A percentile compares a stretch with the other conserved stretches of the same genome.
These are phyloP conservation scores for Prunella vulgaris DNA, from an alignment of 257 asterid species.

Conservation along the genomic window DNA sequence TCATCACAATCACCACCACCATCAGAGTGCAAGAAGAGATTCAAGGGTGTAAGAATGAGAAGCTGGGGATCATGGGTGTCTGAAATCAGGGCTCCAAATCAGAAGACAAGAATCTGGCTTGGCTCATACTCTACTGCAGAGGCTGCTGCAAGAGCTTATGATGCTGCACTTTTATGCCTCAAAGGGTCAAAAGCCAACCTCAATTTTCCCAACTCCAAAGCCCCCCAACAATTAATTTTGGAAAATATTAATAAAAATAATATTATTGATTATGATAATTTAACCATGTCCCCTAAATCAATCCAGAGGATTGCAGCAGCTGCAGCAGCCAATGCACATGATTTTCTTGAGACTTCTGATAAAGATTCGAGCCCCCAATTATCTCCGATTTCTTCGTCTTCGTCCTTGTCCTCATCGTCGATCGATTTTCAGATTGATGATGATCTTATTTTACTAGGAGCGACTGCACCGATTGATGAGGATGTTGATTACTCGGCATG, in stretches of 20 bases:
- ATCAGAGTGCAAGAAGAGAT: conserved; percentile 26
- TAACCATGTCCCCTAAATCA: conserved; percentile 61
- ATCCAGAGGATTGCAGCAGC: conserved; percentile 73
- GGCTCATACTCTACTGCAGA: conserved; percentile 93
- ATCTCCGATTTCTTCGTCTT: conserved; percentile 5
- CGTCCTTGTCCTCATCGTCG: not conserved
- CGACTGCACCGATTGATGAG: not conserved
- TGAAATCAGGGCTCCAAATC: conserved; percentile 92
- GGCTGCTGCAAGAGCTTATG: conserved; percentile 97
- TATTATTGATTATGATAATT: not conserved
- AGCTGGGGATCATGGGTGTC: conserved; percentile 96
- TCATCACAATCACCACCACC: conserved; percentile 17
- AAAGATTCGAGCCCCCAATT: conserved; percentile 16
- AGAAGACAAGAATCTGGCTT: conserved; percentile 85
- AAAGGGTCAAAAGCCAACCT: conserved; percentile 68
- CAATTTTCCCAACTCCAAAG: conserved; percentile 64
- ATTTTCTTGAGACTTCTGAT: not conserved
- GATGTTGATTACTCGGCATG: conserved; percentile 28
- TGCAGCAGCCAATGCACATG: conserved; percentile 22
- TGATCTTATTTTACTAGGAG: conserved; percentile 18
- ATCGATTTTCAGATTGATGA: conserved; percentile 24
- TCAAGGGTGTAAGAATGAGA: conserved; percentile 96
- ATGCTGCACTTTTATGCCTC: conserved; percentile 80
- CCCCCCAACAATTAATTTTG: not conserved
- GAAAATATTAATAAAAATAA: not conserved